Evolutionary conservation across 352 stramenopile species (phyloP), one percentile per base, ranked within the genome.

Genomic region (Phytophthora boehmeriae): DNA sequence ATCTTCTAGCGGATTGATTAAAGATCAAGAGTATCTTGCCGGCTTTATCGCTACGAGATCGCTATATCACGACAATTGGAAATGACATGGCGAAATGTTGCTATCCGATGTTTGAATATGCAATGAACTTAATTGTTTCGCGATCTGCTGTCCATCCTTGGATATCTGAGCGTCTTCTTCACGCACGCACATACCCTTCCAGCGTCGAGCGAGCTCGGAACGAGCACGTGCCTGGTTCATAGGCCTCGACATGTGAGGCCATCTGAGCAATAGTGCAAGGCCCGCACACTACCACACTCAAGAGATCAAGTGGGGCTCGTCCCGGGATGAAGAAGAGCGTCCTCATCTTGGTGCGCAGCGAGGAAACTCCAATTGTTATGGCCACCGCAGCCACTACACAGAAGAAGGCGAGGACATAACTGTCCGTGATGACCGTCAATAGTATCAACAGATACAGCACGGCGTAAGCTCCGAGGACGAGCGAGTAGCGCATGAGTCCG

Each of bases 221-320:
- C 13, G 63, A 58, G 54, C 76, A 82, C 22, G 36, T 39, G n/a
- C 66, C 66, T 19, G 62, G 48, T 4, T 71, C 54, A 39, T 85
- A 86, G 1, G 75, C 65, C 44, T 68, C 60, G 10, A 74, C 70
- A 36, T 86, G 77, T 8, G 59, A 75, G 2, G 75, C 74, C 61
- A 85, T 80, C 54, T 86, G 77, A 5, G 72, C 73, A 34, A 86
- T 70, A 1, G 62, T 44, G 49, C 72, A 86, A 11, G 68, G 77
- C 28, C 59, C 58, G 50, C 75, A 84, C 27, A 78, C 22, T 23
- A 80, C 68, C 3, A 56, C 62, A 20, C 52, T 73, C 17, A 71
- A 23, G 8, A 66, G 54, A 53, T 86, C 75, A 46, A 75, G 58
- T 17, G 64, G 41, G 16, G 46, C 41, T 5, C 63, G 69, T 10